Evolutionary conservation across 129 eudicot species (phyloP).

Genomic region (Chrysanthemum makinoi): DNA sequence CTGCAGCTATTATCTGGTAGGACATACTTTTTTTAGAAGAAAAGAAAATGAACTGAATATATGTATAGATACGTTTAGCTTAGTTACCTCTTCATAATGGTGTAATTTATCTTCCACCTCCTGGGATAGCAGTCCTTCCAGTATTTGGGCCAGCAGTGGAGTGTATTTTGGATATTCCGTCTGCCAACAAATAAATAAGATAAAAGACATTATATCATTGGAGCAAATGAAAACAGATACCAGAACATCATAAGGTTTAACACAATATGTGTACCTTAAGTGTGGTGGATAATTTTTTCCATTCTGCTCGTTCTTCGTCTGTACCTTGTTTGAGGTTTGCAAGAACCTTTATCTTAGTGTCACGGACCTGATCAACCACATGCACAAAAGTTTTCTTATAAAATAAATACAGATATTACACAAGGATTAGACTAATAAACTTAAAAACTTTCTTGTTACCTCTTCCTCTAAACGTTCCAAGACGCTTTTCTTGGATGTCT

Average conservation of each 20-base stretch:
- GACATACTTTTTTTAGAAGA: background rate
- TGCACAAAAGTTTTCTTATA: background rate
- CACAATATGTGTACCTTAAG: constrained; percentile 56
- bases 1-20: constrained; percentile 64
- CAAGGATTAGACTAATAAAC: background rate
- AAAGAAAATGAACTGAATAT: background rate
- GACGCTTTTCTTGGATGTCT: constrained; percentile 55
- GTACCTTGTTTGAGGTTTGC: constrained; percentile 65
- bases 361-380: constrained; percentile 67
- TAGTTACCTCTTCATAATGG: constrained; percentile 76
- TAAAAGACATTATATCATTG: constrained; percentile 2
- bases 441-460: constrained; percentile 37
- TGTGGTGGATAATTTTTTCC: constrained; percentile 62
- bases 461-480: constrained; percentile 71
- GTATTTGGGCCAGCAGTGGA: constrained; percentile 80
- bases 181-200: constrained; percentile 45
- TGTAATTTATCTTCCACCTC: constrained; percentile 56
- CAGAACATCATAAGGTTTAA: background rate
- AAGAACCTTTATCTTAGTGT: constrained; percentile 80
- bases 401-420: constrained; percentile 4
- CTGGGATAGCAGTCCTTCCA: constrained; percentile 75
- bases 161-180: constrained; percentile 85
- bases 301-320: constrained; percentile 72
- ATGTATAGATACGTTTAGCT: background rate
- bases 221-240: background rate